Percentiles rank a stretch among this genome's conserved stretches.
These are phyloP conservation scores for Tylopilus sp. DNA, from an alignment of 1,284 basidiomycete genomes.

Conservation along the genomic window DNA sequence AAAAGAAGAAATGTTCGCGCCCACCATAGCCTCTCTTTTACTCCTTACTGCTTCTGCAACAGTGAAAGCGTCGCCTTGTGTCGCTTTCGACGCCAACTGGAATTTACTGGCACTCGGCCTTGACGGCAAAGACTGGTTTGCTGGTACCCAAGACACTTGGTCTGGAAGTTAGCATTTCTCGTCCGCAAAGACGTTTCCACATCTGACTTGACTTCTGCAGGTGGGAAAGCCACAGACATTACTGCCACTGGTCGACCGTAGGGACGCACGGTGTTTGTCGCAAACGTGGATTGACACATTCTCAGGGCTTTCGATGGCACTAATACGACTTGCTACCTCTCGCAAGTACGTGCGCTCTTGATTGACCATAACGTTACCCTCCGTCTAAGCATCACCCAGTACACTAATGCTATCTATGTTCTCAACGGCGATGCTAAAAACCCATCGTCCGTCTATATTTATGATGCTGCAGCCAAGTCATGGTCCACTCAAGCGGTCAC, in stretches of 20 bases:
- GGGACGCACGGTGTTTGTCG: constrained; percentile 30
- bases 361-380: neutral
- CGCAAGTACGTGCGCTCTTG: constrained; percentile 43
- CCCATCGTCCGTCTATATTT: constrained; percentile 63
- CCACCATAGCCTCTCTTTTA: constrained; percentile 57
- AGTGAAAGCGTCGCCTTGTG: constrained; percentile 51
- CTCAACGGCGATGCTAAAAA: constrained; percentile 67
- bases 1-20: constrained; percentile 37
- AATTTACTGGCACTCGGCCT: constrained; percentile 71
- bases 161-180: constrained; percentile 42
- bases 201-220: constrained; percentile 31
- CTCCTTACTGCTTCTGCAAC: constrained; percentile 40
- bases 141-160: constrained; percentile 63
- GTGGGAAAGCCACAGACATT: constrained; percentile 52
- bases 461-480: constrained; percentile 55
- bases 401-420: constrained; percentile 74
- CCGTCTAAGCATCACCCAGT: constrained; percentile 41
- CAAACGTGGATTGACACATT: neutral
- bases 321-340: constrained; percentile 68
- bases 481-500: constrained; percentile 61
- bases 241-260: constrained; percentile 66
- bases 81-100: constrained; percentile 65
- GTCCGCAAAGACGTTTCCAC: neutral
- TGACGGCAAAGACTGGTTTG: constrained; percentile 68
- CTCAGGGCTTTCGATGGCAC: constrained; percentile 61